A percentile compares a stretch with the other conserved stretches of the same genome.
phyloP scores from a whole-genome alignment of 2,329 filamentous ascomycete species.

The Phyllosticta citrichinensis region DNA sequence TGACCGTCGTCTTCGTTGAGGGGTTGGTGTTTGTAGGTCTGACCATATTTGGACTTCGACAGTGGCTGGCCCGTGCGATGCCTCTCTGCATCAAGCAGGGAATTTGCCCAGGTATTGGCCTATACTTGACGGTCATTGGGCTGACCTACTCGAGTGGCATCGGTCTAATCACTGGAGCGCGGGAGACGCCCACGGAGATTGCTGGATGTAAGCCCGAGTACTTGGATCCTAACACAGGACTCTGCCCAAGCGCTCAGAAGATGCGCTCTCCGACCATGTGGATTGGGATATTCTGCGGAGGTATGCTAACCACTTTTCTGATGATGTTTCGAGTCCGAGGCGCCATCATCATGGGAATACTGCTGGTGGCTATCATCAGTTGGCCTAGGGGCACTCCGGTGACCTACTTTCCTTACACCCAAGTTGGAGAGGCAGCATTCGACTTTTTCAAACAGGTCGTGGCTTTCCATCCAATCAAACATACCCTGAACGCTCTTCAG shows the following conservation, averaged over 20 bases:
- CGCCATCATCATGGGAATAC: slow-evolving; percentile 72
- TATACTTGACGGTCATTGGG: slow-evolving; percentile 69
- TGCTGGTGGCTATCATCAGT: slow-evolving; percentile 78
- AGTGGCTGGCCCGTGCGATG: slow-evolving; percentile 70
- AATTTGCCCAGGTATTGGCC: slow-evolving; percentile 73
- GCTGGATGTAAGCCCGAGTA: slow-evolving; percentile 58
- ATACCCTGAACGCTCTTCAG: slow-evolving; percentile 59
- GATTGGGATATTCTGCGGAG: slow-evolving; percentile 81
- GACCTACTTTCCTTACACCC: slow-evolving; percentile 70
- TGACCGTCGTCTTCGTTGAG: slow-evolving; percentile 83
- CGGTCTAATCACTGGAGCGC: slow-evolving; percentile 62
- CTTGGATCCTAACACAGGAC: slow-evolving; percentile 34
- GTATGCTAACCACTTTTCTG: slow-evolving; percentile 66
- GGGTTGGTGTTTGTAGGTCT: slow-evolving; percentile 76
- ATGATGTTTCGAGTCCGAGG: slow-evolving; percentile 84
- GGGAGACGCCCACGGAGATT: slow-evolving; percentile 59
- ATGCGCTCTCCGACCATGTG: slow-evolving; percentile 80
- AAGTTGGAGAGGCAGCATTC: slow-evolving; percentile 59
- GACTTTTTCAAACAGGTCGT: slow-evolving; percentile 85
- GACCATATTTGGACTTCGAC: slow-evolving; percentile 61
- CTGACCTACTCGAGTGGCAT: slow-evolving; percentile 76
- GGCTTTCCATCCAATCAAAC: slow-evolving; percentile 67
- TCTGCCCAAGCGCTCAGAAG: slow-evolving; percentile 56
- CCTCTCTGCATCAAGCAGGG: slow-evolving; percentile 79
- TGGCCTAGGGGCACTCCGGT: slow-evolving; percentile 71